phyloP scores from a whole-genome alignment of 805 yeast species.

The Pichia nakasei region DNA sequence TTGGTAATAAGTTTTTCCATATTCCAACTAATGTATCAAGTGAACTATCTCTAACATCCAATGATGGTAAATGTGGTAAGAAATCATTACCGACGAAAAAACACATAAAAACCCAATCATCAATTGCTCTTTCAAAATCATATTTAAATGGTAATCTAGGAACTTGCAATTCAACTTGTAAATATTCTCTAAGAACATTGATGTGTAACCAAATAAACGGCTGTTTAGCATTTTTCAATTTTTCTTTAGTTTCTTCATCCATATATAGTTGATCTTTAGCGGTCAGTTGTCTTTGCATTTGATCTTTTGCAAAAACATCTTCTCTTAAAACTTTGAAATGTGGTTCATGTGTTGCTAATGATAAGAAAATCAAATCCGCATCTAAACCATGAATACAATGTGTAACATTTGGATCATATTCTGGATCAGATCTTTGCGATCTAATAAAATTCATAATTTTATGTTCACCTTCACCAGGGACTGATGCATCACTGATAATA shows the following conservation, averaged over 20 bases:
- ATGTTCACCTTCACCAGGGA: constrained; percentile 99
- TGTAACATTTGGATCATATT: constrained; percentile 85
- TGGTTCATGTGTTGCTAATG: constrained; percentile 96
- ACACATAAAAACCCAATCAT: constrained; percentile 98
- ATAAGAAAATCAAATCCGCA: constrained; percentile 94
- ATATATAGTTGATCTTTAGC: constrained; percentile 43
- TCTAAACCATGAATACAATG: constrained; percentile 96
- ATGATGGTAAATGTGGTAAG: constrained; percentile 89
- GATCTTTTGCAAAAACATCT: constrained; percentile 85
- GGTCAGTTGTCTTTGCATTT: constrained; percentile 33
- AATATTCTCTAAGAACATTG: constrained; percentile 77
- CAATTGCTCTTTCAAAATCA: constrained; percentile 91
- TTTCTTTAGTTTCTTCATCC: constrained; percentile 48
- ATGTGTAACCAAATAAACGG: constrained; percentile 95
- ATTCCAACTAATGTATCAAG: constrained; percentile 71
- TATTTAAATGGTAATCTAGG: constrained; percentile 64
- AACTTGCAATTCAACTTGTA: constrained; percentile 69
- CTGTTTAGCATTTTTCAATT: constrained; percentile 44
- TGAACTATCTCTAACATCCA: constrained; percentile 92
- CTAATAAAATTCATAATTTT: constrained; percentile 94
- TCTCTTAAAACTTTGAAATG: constrained; percentile 90
- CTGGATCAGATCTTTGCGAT: constrained; percentile 77
- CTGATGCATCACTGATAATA: constrained; percentile 89
- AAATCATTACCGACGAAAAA: constrained; percentile 98
- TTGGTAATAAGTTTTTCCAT: constrained; percentile 72